Percentiles rank a stretch among this genome's conserved stretches.
Conservation (phyloP, 306 rosid genomes). For the Calophaca sinica region DNA sequence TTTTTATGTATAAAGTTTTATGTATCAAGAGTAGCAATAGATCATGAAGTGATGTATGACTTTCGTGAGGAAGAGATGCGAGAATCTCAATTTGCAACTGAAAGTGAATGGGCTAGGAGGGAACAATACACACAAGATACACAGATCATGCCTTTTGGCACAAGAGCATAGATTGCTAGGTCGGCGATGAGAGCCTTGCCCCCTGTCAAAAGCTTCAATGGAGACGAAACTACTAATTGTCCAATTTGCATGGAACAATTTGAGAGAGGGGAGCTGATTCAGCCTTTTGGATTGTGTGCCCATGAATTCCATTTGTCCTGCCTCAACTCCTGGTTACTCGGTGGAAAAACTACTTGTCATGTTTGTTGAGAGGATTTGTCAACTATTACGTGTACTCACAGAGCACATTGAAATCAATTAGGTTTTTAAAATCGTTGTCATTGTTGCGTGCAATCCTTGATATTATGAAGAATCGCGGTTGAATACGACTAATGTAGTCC, state of each 20-base stretch:
- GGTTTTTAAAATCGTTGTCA: too few relatives aligned
- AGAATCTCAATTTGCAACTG: not conserved
- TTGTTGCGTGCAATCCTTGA: too few relatives aligned
- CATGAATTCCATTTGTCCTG: constrained; percentile 20
- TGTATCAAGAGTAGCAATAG: too few relatives aligned
- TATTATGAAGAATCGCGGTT: too few relatives aligned
- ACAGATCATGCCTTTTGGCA: not conserved
- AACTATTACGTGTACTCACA: not conserved
- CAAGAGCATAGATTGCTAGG: not conserved
- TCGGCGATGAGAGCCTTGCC: constrained; percentile 21
- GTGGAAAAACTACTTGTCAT: constrained; percentile 34
- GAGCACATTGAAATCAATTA: too few relatives aligned
- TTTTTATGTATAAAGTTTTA: too few relatives aligned
- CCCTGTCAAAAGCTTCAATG: not conserved
- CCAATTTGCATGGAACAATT: constrained; percentile 32
- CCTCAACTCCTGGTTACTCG: constrained; percentile 5
- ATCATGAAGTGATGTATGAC: too few relatives aligned
- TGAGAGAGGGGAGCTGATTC: constrained; percentile 9
- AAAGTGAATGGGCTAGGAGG: not conserved
- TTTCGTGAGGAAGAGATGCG: not conserved
- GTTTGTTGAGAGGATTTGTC: constrained; percentile 23
- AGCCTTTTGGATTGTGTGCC: constrained; percentile 24
- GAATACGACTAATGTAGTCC: too few relatives aligned
- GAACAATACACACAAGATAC: not conserved
- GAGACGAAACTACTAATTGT: not conserved